Base-by-base conservation (phyloP, 2,329 filamentous ascomycete genomes). In the Ophiosphaerella narmari region DNA sequence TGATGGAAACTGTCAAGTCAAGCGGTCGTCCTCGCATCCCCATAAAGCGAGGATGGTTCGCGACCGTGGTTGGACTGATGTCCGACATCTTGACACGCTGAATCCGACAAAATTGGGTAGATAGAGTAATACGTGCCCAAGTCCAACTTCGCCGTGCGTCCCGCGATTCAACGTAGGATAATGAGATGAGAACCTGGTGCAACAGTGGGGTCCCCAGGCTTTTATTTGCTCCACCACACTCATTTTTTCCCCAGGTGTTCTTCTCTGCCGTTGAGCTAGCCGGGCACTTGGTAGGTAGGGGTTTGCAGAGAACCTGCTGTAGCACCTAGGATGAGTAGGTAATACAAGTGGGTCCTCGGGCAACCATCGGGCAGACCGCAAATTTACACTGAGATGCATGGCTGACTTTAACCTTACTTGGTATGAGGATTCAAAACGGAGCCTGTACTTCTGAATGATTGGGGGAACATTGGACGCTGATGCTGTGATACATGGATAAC, bases 11-110 rank as follows among this genome's bases (percentile, higher is more conserved):
- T n/a, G 56, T 56, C 33, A 65, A 50, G 40, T 61, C 60, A 21
- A 70, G 47, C 6, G 59, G 53, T 37, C 62, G 52, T 31, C 65
- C 67, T 9, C 52, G 60, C 37, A 71, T 50, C 16, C 67, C 67
- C 63, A 68, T 61, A 42, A 63, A 71, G n/a, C 43, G 53, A 31
- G 67, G 67, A 49, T 61, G 56, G 26, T 53, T 60, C 4, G 39
- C 14, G 4, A 13, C 41, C 38, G 31, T 32, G 16, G 12, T 39
- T 31, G 38, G 46, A 52, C 24, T 26, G 4, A 46, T 43, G 23
- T 59, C 55, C 16, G 54, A 37, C 59, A 62, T 62, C 11, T 23
- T 52, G 43, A 39, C 21, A 26, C 21, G n/a, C 37, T 26, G 41
- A 33, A 21, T 18, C 16, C 23, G 18, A 5, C 31, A 35, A 31